Evolutionary conservation across 1,284 basidiomycete genomes (phyloP).

Genomic region (Puccinia hordei): DNA sequence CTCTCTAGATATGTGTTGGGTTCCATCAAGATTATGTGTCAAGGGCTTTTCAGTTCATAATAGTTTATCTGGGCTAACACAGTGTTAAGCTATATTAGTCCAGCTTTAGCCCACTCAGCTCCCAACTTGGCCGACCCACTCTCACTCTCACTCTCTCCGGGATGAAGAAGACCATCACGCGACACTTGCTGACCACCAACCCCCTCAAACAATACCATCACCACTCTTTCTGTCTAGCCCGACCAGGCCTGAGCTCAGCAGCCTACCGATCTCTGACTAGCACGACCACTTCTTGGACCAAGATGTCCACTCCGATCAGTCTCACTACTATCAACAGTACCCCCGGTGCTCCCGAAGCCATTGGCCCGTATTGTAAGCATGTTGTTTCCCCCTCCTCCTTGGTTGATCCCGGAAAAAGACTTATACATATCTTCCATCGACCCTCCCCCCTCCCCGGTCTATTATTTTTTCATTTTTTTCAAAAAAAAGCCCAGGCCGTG

Average conservation of each 20-base stretch:
- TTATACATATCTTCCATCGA: no score
- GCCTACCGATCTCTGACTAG: not conserved
- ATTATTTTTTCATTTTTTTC: not conserved
- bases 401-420: not conserved
- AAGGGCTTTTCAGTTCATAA: no score
- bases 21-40: no score
- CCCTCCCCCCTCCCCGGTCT: not conserved
- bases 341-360: conserved; percentile 57
- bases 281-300: not conserved
- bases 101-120: no score
- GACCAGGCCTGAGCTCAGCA: not conserved
- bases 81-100: no score
- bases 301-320: not conserved
- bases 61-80: no score
- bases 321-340: conserved; percentile 29
- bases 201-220: not conserved
- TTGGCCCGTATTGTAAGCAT: conserved; percentile 57
- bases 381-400: conserved; percentile 28
- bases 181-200: not conserved
- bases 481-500: conserved; percentile 75
- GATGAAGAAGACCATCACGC: not conserved
- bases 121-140: no score
- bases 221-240: not conserved
- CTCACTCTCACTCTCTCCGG: no score
- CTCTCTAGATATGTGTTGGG: no score